These are phyloP conservation scores for Xylariales sp. DNA, from an alignment of 2,329 filamentous ascomycete species.

Conservation along the genomic window DNA sequence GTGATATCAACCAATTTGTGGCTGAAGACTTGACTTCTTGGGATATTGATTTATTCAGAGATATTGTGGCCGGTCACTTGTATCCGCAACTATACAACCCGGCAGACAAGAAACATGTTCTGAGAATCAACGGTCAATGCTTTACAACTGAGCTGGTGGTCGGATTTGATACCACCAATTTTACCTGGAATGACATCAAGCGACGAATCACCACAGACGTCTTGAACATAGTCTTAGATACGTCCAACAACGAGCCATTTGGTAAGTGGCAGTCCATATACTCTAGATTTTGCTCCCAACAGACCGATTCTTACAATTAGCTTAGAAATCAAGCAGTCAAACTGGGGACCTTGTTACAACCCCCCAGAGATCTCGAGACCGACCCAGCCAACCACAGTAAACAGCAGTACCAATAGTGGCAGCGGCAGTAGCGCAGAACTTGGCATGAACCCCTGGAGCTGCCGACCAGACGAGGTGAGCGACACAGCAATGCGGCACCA, in stretches of 20 bases:
- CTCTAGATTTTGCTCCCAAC: no score
- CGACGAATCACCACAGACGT: conserved; percentile 18
- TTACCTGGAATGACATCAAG: conserved; percentile 19
- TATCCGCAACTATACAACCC: background rate
- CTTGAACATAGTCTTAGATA: no score
- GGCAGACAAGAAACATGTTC: conserved; percentile 3
- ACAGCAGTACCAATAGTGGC: background rate
- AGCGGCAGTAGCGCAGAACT: background rate
- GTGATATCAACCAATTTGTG: no score
- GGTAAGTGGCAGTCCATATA: no score
- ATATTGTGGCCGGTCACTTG: background rate
- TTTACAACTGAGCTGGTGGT: conserved; percentile 14
- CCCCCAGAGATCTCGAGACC: no score
- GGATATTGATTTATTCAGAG: conserved; percentile 2
- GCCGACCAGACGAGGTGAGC: background rate
- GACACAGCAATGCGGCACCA: conserved; percentile 18
- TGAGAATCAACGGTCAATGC: conserved; percentile 10
- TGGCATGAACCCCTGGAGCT: background rate
- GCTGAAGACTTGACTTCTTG: no score
- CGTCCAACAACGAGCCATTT: no score
- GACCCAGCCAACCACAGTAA: no score
- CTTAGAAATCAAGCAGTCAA: no score
- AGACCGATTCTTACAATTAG: no score
- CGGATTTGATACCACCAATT: conserved; percentile 15
- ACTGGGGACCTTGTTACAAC: no score